phyloP scores from a whole-genome alignment of 108 stramenopile species.

The Cyclostephanos tholiformis region DNA sequence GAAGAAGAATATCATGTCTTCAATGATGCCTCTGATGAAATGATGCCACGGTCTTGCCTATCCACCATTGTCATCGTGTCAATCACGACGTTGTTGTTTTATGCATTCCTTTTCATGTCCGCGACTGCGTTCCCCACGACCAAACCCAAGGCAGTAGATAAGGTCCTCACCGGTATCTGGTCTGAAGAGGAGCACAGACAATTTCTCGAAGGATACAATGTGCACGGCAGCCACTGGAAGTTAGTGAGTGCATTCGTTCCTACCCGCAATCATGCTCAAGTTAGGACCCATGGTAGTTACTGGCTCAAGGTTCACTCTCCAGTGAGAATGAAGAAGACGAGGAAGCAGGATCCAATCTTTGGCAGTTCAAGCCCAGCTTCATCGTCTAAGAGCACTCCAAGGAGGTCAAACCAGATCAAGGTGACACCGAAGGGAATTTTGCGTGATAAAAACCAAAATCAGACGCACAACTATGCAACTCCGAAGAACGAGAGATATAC shows the following conservation, averaged over 20 bases:
- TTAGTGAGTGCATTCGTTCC: constrained; percentile 27
- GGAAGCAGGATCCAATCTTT: background rate
- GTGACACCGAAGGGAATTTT: constrained; percentile 21
- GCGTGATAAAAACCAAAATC: constrained; percentile 21
- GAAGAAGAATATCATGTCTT: background rate
- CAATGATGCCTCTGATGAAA: background rate
- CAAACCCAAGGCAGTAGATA: background rate
- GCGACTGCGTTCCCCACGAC: background rate
- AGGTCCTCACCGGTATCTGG: constrained; percentile 34
- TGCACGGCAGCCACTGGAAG: constrained; percentile 32
- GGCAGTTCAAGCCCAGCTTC: background rate
- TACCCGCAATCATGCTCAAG: constrained; percentile 39
- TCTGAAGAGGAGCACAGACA: constrained; percentile 37
- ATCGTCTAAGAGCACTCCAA: constrained; percentile 12
- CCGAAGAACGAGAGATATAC: constrained; percentile 8
- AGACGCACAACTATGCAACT: constrained; percentile 10
- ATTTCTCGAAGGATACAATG: constrained; percentile 31
- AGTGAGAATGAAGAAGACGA: constrained; percentile 21
- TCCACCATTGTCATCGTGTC: background rate
- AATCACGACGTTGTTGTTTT: background rate
- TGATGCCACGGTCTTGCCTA: background rate
- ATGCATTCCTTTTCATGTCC: constrained; percentile 10
- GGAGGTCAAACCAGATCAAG: constrained; percentile 1
- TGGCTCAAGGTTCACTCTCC: constrained; percentile 47
- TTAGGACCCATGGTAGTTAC: constrained; percentile 40